Evolutionary conservation across 768 basidiomycete species (phyloP).

Genomic region (Naganishia onofrii): DNA sequence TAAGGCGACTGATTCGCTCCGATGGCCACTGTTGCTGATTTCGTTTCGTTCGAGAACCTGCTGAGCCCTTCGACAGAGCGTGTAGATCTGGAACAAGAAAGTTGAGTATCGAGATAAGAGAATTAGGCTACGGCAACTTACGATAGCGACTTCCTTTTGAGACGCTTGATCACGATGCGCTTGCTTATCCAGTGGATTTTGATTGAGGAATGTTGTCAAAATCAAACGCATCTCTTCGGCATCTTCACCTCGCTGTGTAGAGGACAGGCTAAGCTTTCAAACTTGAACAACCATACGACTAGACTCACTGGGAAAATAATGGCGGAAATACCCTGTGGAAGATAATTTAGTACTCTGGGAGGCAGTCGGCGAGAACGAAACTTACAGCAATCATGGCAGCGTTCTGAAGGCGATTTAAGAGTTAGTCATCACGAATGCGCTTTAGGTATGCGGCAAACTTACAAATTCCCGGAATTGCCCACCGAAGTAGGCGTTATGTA

Average conservation of each 20-base stretch:
- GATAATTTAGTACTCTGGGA: neutral
- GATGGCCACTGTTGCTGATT: conserved; percentile 35
- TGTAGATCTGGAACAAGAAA: conserved; percentile 40
- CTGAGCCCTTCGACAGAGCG: conserved; percentile 41
- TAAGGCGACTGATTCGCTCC: conserved; percentile 43
- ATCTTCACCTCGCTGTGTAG: conserved; percentile 36
- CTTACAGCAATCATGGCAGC: conserved; percentile 47
- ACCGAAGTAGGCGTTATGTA: conserved; percentile 47
- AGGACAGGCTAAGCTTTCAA: neutral
- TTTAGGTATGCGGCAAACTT: no score
- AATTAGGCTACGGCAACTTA: conserved; percentile 27
- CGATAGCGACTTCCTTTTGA: conserved; percentile 49
- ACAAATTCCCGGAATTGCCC: conserved; percentile 50
- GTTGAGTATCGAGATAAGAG: neutral
- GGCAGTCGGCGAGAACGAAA: conserved; percentile 28
- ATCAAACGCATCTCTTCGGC: conserved; percentile 48
- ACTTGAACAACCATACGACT: neutral
- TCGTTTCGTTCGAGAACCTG: conserved; percentile 35
- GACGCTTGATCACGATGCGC: conserved; percentile 44
- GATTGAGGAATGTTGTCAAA: conserved; percentile 46
- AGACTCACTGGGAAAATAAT: conserved; percentile 46
- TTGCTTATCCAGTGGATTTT: conserved; percentile 43
- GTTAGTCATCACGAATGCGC: no score
- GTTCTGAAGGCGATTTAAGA: conserved; percentile 39
- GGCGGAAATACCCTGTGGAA: conserved; percentile 40